A percentile compares a stretch with the other conserved stretches of the same genome.
These are phyloP conservation scores for Didymella glomerata DNA, from an alignment of 2,329 filamentous ascomycete genomes.

Conservation along the genomic window DNA sequence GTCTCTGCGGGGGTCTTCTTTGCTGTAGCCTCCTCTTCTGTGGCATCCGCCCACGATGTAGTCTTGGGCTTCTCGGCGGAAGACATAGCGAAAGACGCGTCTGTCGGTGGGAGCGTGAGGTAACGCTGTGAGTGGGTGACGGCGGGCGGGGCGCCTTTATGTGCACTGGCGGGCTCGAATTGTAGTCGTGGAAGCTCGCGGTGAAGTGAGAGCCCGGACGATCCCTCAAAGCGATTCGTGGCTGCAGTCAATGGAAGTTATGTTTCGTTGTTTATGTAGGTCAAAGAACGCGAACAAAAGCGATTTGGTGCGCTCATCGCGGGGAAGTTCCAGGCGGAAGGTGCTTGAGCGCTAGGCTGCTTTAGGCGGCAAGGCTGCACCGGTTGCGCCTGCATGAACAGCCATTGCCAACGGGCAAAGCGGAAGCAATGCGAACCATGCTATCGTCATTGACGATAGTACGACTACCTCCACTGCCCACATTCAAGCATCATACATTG, in stretches of 20 bases:
- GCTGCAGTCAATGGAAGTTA: constrained; percentile 13
- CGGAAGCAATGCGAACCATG: constrained; percentile 17
- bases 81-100: constrained; percentile 21
- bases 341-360: constrained; percentile 36
- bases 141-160: constrained; percentile 10
- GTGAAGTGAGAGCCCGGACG: background rate
- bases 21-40: constrained; percentile 6
- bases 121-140: constrained; percentile 10
- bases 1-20: constrained; percentile 2
- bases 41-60: background rate
- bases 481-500: background rate
- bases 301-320: constrained; percentile 25
- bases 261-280: constrained; percentile 16
- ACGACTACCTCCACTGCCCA: background rate
- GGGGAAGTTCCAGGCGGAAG: constrained; percentile 34
- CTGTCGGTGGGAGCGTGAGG: constrained; percentile 17
- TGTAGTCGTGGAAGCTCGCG: background rate
- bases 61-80: constrained; percentile 28
- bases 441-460: background rate
- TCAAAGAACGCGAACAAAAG: constrained; percentile 28
- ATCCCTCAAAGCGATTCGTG: constrained; percentile 4
- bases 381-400: constrained; percentile 28
- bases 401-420: constrained; percentile 25
- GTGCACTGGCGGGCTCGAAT: constrained; percentile 5
- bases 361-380: constrained; percentile 28